Base-by-base conservation (phyloP, 495 filamentous ascomycete genomes). In the Aspergillus bridgeri region DNA sequence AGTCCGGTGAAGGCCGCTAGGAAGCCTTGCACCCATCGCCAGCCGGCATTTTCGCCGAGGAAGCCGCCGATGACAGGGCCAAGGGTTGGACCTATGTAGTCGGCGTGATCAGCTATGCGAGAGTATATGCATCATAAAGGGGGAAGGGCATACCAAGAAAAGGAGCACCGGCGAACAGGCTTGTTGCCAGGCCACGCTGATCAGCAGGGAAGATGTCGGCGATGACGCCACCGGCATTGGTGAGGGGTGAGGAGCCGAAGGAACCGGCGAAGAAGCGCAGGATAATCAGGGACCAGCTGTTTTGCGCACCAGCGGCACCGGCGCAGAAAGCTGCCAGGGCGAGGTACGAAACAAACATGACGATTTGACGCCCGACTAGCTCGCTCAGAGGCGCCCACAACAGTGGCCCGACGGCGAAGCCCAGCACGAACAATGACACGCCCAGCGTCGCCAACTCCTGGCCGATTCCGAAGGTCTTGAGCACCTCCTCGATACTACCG, bases 221-320 rank as follows among this genome's bases (percentile, higher is more conserved):
- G 56, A 89, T 86, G 38, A 87, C 79, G 42, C 86, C 85, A 20
- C 86, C 85, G 5, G 83, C 73, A 69, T 88, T 89, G 15, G 84
- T 86, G 46, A 89, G 54, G 1, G 85, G 79, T 1, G 83, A 84
- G 3, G 83, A 81, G 20, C 89, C 89, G 64, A 89, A 88, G 9
- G 84, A 77, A 18, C 88, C 86, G 15, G 83, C 84, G 50, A 90
- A 83, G 74, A 90, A 89, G 20, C 89, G 83, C 15, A 90, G 76
- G 56, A 90, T 78, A 48, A 89, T 66, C 9, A 91, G 69, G 0
- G 83, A 80, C 60, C 81, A 66, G 29, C 85, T 80, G 59, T 87
- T 88, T 45, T 81, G 72, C 1, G 83, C 66, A 5, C 79, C 78
- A 1, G 82, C 79, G 22, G 80, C 79, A 7, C 78, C 86, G 44